A percentile compares a stretch with the other conserved stretches of the same genome.
Evolutionary conservation across 192 early-diverging fungal species (phyloP).

Genomic region (Phycomyces nitens): DNA sequence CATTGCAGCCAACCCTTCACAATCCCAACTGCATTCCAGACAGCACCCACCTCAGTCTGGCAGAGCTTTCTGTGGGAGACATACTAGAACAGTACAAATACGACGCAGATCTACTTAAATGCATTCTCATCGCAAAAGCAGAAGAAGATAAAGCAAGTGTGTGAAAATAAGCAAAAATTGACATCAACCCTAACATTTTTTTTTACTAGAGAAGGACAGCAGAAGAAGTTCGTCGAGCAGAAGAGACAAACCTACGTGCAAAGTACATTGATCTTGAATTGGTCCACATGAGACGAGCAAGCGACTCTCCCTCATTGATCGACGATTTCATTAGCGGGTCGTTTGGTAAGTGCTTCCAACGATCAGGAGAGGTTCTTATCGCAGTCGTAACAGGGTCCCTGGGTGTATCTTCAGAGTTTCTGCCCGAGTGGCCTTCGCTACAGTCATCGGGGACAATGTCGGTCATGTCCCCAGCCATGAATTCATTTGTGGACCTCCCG

Average conservation of each 20-base stretch:
- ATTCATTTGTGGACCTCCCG: not conserved
- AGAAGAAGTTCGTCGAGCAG: slow-evolving; percentile 28
- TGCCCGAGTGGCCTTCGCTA: slow-evolving; percentile 12
- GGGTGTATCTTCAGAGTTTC: not conserved
- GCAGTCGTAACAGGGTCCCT: not conserved
- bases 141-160: not conserved
- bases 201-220: slow-evolving; percentile 25
- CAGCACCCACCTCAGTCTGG: not conserved
- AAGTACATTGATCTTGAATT: slow-evolving; percentile 27
- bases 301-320: slow-evolving; percentile 11
- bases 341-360: slow-evolving; percentile 7
- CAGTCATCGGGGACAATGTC: slow-evolving; percentile 1
- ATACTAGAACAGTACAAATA: not conserved
- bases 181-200: not conserved
- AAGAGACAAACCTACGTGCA: slow-evolving; percentile 24
- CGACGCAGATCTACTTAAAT: not conserved
- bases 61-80: not conserved
- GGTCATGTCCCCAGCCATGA: not conserved
- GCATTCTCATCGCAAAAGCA: not conserved
- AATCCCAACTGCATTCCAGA: no score
- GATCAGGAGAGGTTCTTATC: not conserved
- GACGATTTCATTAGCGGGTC: slow-evolving; percentile 12
- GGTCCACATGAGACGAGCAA: slow-evolving; percentile 3
- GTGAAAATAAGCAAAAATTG: not conserved
- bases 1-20: no score